These are phyloP conservation scores for Naumovozyma castellii DNA, from an alignment of 805 yeast genomes.

Conservation along the genomic window DNA sequence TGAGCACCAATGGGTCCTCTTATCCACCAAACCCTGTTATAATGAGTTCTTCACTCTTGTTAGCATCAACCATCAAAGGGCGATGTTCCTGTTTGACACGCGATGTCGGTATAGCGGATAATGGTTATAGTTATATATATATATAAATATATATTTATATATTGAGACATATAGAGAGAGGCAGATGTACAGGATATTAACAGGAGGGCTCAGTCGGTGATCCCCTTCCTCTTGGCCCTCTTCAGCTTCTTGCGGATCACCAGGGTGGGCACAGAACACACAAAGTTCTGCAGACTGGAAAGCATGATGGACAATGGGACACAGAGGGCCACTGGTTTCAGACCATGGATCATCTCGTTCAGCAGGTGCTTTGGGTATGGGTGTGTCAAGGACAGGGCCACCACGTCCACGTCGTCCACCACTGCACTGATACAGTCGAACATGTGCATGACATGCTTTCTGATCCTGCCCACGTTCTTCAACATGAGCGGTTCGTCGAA, in stretches of 20 bases:
- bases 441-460: slow-evolving; percentile 17
- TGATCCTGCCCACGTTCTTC: slow-evolving; percentile 12
- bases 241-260: slow-evolving; percentile 28
- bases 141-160: too few relatives aligned
- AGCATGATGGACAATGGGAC: slow-evolving; percentile 24
- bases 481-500: slow-evolving; percentile 6
- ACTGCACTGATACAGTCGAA: slow-evolving; percentile 24
- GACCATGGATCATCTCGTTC: slow-evolving; percentile 29
- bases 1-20: too few relatives aligned
- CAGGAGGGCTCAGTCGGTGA: slow-evolving; percentile 11
- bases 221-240: slow-evolving; percentile 22
- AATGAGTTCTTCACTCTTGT: too few relatives aligned
- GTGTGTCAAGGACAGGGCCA: slow-evolving; percentile 30
- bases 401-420: slow-evolving; percentile 22
- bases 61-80: too few relatives aligned
- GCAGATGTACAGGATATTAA: too few relatives aligned
- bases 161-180: background rate
- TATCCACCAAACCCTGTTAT: too few relatives aligned
- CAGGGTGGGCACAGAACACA: slow-evolving; percentile 27
- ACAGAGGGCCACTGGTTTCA: slow-evolving; percentile 27
- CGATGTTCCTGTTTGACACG: too few relatives aligned
- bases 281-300: slow-evolving; percentile 22
- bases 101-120: background rate
- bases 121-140: background rate
- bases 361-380: slow-evolving; percentile 33